These are phyloP conservation scores for Haplosporangium sp. DNA, from an alignment of 371 early-diverging fungal genomes.

Conservation along the genomic window DNA sequence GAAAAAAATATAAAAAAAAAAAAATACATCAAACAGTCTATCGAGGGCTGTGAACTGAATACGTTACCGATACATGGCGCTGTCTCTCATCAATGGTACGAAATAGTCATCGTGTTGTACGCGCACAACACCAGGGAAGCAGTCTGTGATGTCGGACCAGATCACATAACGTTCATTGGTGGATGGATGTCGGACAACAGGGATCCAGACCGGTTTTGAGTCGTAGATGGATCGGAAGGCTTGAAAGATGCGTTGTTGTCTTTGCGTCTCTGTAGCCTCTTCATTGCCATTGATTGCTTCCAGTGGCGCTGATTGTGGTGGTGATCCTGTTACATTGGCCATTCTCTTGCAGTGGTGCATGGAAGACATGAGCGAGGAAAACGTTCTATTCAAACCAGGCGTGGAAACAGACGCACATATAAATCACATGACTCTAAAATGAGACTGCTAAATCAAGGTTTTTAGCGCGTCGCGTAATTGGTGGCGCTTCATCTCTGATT, in stretches of 20 bases:
- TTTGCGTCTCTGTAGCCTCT: no score
- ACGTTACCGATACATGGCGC: conserved; percentile 22
- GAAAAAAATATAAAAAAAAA: background rate
- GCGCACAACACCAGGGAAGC: conserved; percentile 28
- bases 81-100: conserved; percentile 26
- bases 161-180: conserved; percentile 20
- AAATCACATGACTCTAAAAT: no score
- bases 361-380: no score
- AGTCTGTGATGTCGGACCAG: conserved; percentile 35
- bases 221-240: conserved; percentile 6
- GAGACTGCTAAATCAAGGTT: no score
- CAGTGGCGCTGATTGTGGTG: no score
- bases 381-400: no score
- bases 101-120: conserved; percentile 29
- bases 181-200: conserved; percentile 15
- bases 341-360: no score
- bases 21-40: background rate
- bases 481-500: no score
- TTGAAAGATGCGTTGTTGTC: conserved; percentile 1
- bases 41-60: background rate
- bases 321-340: no score
- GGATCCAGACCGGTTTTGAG: conserved; percentile 12
- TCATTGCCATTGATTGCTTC: no score
- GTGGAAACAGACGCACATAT: no score
- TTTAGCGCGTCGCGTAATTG: no score